Evolutionary conservation across 1,284 basidiomycete species (phyloP).

Genomic region (Phellopilus nigrolimitatus): DNA sequence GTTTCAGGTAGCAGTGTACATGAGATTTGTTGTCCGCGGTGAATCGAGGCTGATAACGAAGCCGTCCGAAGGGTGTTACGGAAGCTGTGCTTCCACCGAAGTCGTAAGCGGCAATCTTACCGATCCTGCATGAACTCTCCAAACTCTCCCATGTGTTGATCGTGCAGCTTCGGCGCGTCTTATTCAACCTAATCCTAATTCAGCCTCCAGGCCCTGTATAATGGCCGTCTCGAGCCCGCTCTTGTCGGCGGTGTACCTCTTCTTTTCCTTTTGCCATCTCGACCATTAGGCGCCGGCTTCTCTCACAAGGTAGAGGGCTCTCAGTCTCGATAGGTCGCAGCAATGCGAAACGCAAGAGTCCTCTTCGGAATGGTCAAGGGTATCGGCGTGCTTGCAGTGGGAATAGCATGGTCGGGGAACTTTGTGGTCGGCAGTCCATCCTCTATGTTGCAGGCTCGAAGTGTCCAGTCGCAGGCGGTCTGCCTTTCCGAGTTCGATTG

Average conservation of each 20-base stretch:
- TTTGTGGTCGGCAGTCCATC: neutral
- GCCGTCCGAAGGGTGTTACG: neutral
- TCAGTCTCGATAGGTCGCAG: neutral
- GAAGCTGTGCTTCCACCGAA: too few relatives aligned
- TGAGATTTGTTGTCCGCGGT: neutral
- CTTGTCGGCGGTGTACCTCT: neutral
- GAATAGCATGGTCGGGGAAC: neutral
- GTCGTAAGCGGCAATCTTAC: neutral
- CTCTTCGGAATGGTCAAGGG: neutral
- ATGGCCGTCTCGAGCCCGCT: neutral
- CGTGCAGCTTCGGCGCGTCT: neutral
- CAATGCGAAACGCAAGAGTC: neutral
- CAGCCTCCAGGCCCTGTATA: neutral
- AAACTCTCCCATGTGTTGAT: neutral
- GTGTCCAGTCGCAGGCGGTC: neutral
- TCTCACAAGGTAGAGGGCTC: neutral
- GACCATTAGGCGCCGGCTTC: neutral
- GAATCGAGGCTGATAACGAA: neutral
- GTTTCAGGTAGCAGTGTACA: neutral
- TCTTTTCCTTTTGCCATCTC: neutral
- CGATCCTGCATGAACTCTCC: neutral
- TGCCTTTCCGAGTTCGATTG: constrained; percentile 9
- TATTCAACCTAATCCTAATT: neutral
- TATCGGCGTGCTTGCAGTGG: neutral
- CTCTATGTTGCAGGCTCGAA: neutral